Evolutionary conservation across 2,329 filamentous ascomycete genomes (phyloP).

Genomic region (Parastagonospora avenae): DNA sequence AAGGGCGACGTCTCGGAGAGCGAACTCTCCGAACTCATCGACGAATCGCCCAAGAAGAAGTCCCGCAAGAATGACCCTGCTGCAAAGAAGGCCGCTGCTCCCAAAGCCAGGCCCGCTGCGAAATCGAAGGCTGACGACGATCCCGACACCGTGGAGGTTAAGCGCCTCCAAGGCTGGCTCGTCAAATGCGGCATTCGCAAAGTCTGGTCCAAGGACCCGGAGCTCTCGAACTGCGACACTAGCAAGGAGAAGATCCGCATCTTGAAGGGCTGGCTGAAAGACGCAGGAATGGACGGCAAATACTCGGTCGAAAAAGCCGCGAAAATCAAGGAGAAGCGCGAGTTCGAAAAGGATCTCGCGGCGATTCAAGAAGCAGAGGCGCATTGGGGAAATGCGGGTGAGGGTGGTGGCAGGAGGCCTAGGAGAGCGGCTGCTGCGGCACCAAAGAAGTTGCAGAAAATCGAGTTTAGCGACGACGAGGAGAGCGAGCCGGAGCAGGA

Average conservation of each 20-base stretch:
- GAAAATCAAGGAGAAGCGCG: constrained; percentile 84
- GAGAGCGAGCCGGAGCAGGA: constrained; percentile 20
- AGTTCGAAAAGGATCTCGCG: constrained; percentile 83
- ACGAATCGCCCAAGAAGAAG: constrained; percentile 70
- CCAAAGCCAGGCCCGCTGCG: constrained; percentile 48
- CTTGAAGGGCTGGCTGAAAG: constrained; percentile 76
- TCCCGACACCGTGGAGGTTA: constrained; percentile 79
- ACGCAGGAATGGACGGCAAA: constrained; percentile 85
- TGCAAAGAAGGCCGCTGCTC: constrained; percentile 21
- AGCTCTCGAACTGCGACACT: constrained; percentile 78
- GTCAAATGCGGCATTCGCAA: constrained; percentile 91
- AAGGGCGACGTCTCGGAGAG: constrained; percentile 56
- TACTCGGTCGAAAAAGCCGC: constrained; percentile 84
- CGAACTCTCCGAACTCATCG: constrained; percentile 77
- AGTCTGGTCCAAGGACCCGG: constrained; percentile 74
- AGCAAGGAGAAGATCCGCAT: constrained; percentile 80
- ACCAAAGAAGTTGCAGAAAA: constrained; percentile 21
- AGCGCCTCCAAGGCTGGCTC: constrained; percentile 83
- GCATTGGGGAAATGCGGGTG: constrained; percentile 67
- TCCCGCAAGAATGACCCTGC: constrained; percentile 51
- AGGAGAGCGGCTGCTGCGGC: constrained; percentile 25
- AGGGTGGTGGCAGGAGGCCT: constrained; percentile 34
- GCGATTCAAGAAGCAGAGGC: constrained; percentile 81
- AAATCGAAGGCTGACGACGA: constrained; percentile 51
- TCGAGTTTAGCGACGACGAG: constrained; percentile 32